Evolutionary conservation across 805 yeast species (phyloP), one percentile per base, ranked within the genome.

Genomic region (Clavispora carvajalis): DNA sequence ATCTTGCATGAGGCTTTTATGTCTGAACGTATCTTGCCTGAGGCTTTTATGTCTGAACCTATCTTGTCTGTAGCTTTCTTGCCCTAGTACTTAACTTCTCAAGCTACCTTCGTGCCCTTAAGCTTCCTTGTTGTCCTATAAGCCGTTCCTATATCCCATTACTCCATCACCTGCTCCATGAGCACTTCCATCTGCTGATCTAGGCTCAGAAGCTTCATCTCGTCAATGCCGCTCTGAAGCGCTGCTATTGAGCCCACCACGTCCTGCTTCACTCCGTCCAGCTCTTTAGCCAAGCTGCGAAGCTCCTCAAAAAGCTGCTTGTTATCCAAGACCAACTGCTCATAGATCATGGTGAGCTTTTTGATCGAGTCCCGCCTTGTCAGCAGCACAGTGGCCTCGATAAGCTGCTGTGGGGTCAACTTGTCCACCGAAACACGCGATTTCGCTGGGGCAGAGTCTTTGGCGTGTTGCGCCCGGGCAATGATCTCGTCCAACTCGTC

Each of bases 401-500:
- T 57, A 24, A 69, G 55, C 19, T 65, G 63, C 5, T 50, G 48
- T 0, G 73, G 60, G 3, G 53, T 39, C 7, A 65, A 45, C 38
- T 53, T 47, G 42, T 64, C 69, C 7, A 67, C 46, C n/a, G 53
- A 49, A 6, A 60, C 41, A 15, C 31, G 31, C 10, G 62, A 60
- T 5, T 37, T 38, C 7, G 46, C 49, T 2, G 38, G 18, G 12
- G 45, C 52, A 3, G 40, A 39, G 9, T 40, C 38, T 28, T 58
- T 53, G 18, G 71, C 47, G n/a, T 44, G 33, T 38, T 60, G 63
- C 1, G 79, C 79, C 10, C 55, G 58, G 22, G 60, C 58, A 11
- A 77, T 65, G 13, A 77, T 57, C 40, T 69, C 71, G 51, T 77
- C 82, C 35, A 77, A 56, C 38, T 67, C 69, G 46, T 75, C 58